A percentile compares a stretch with the other conserved stretches of the same genome.
Evolutionary conservation across 306 rosid species (phyloP).

Genomic region (Ceratonia siliqua): DNA sequence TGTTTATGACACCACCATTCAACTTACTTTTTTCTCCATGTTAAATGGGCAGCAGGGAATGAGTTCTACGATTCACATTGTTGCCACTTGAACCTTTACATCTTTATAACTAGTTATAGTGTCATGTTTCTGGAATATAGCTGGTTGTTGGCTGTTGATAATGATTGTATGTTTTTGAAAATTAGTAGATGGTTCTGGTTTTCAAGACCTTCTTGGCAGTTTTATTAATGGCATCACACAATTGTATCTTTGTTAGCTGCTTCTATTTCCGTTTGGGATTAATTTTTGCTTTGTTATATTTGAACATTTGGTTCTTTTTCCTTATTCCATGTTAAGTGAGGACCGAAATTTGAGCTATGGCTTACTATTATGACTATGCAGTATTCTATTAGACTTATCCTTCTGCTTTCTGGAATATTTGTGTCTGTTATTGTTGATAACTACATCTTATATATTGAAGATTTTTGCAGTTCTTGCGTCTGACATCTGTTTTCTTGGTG

Average conservation of each 20-base stretch:
- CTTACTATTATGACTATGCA: no score
- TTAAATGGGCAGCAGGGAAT: constrained; percentile 1
- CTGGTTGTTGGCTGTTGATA: background rate
- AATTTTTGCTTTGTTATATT: background rate
- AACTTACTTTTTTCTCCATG: background rate
- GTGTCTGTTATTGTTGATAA: background rate
- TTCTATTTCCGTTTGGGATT: background rate
- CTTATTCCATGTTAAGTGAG: background rate
- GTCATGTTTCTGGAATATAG: background rate
- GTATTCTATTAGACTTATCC: background rate
- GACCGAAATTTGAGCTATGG: no score
- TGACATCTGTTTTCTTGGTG: background rate
- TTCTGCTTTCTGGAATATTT: background rate
- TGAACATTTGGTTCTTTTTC: background rate
- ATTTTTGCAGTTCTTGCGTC: background rate
- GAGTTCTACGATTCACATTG: background rate
- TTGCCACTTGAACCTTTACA: background rate
- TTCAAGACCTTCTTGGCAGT: background rate
- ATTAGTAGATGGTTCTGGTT: background rate
- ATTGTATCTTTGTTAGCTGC: background rate
- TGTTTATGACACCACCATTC: no score
- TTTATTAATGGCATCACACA: background rate
- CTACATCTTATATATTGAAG: background rate
- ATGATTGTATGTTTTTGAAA: background rate
- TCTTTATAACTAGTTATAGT: background rate